phyloP scores from a whole-genome alignment of 1,284 basidiomycete genomes.

The Jaminaea rosea region DNA sequence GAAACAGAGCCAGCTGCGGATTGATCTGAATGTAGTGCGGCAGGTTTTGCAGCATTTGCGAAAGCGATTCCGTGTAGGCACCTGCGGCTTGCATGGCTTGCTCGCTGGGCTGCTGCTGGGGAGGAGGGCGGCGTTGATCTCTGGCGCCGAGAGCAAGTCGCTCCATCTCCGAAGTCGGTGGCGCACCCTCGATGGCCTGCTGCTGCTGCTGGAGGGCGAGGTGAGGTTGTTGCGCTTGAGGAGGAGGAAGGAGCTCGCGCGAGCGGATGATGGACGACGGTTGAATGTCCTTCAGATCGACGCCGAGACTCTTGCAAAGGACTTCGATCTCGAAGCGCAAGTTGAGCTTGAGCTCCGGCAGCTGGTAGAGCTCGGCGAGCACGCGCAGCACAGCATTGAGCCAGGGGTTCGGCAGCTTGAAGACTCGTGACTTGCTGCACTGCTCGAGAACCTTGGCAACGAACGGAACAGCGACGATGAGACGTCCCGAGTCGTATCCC shows the following conservation, averaged over 20 bases:
- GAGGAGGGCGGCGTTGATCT: slow-evolving; percentile 4
- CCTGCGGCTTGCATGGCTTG: slow-evolving; percentile 33
- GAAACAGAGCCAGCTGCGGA: slow-evolving; percentile 56
- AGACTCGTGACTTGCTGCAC: slow-evolving; percentile 78
- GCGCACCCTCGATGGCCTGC: slow-evolving; percentile 5
- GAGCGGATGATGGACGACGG: slow-evolving; percentile 71
- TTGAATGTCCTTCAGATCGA: slow-evolving; percentile 79
- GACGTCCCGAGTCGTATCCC: slow-evolving; percentile 82
- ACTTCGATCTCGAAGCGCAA: slow-evolving; percentile 99
- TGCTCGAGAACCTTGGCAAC: slow-evolving; percentile 94
- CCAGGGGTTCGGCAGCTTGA: slow-evolving; percentile 96
- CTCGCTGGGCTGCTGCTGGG: slow-evolving; percentile 23
- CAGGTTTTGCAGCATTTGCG: slow-evolving; percentile 65
- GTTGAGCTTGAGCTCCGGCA: slow-evolving; percentile 90
- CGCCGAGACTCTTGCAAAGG: slow-evolving; percentile 79
- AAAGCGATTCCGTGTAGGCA: slow-evolving; percentile 52
- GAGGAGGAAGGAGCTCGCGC: slow-evolving; percentile 47
- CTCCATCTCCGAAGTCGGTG: neutral
- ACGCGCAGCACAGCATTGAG: slow-evolving; percentile 86
- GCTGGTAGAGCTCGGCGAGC: slow-evolving; percentile 90
- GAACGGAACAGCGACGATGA: slow-evolving; percentile 93
- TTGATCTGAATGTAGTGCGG: slow-evolving; percentile 70
- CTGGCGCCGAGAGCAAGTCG: neutral
- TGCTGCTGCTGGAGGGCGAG: slow-evolving; percentile 20
- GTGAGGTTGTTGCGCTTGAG: slow-evolving; percentile 5